Base-by-base conservation (phyloP, 441 rosid genomes). In the Erodium texanum region DNA sequence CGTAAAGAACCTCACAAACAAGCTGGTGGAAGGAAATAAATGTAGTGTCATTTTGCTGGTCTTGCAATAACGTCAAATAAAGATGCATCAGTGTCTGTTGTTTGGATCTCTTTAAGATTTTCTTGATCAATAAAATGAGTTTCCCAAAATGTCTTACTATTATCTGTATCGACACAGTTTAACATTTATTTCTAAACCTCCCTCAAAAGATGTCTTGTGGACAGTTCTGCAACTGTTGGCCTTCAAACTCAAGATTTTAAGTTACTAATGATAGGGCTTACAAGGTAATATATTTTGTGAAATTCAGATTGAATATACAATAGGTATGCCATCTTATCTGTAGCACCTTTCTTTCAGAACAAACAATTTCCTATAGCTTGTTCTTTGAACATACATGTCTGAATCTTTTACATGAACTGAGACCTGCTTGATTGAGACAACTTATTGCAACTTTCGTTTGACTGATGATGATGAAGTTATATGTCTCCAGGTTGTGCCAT, bases 401-500 rank as follows among this genome's bases (percentile, higher is more conserved):
- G 43, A 8, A 38, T 8, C 43, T 45, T 15, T 45, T 45, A 45
- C 16, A 45, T 14, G 52, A 12, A 45, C 15, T 38, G 43, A 38
- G 8, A 2, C 43, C 43, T 38, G 43, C 7, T 38, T 38, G 43
- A 45, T 45, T 45, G 52, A 45, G 52, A 45, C 14, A 45, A 45
- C 15, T 7, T 45, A 15, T 38, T 38, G 0, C 43, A 8, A 14
- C 12, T 38, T 38, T 38, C 10, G 43, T 38, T 45, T 45, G 52
- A 18, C 16, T 45, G 52, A 56, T 56, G 24, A 20, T 20, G 62
- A 56, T 56, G 24, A 56, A 19, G n/a, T 16, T 52, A 5, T 56
- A 19, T 19, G 24, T 19, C 62, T 19, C 62, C 62, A 56, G 62
- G 62, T 19, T 56, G 62, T 56, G 24, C 62, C 62, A 56, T 56